Conservation (phyloP, 1,139 yeast genomes). For the Lodderomyces pseudojiufengensis region DNA sequence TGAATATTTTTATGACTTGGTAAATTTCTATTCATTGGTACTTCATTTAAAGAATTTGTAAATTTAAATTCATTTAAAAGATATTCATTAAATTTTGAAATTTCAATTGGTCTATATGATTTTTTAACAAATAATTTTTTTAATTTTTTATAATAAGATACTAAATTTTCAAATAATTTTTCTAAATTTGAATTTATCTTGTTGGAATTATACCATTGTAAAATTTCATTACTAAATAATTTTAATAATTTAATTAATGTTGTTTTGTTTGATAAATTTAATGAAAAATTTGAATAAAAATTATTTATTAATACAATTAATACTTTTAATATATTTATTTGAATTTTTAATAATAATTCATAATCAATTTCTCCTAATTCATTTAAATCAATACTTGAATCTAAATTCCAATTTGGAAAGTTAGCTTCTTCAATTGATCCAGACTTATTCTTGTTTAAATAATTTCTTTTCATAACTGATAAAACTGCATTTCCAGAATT, state of each 20-base stretch:
- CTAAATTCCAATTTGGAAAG: slow-evolving; percentile 56
- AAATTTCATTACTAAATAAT: slow-evolving; percentile 62
- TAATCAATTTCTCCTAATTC: slow-evolving; percentile 48
- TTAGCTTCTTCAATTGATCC: slow-evolving; percentile 7
- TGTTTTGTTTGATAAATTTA: slow-evolving; percentile 59
- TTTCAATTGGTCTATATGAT: slow-evolving; percentile 64
- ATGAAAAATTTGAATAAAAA: slow-evolving; percentile 73
- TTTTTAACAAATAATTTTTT: slow-evolving; percentile 75
- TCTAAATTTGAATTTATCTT: slow-evolving; percentile 41
- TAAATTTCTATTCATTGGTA: slow-evolving; percentile 46
- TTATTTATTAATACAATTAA: slow-evolving; percentile 67
- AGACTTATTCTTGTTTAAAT: slow-evolving; percentile 12
- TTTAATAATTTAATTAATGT: slow-evolving; percentile 65
- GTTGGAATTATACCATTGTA: slow-evolving; percentile 66
- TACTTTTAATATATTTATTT: slow-evolving; percentile 78
- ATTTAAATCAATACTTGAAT: slow-evolving; percentile 31
- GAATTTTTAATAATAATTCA: slow-evolving; percentile 64
- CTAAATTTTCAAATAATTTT: slow-evolving; percentile 47
- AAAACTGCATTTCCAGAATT: slow-evolving; percentile 49
- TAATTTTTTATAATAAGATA: slow-evolving; percentile 60
- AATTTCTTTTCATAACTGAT: slow-evolving; percentile 38
- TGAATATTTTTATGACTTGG: slow-evolving; percentile 45
- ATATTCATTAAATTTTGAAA: slow-evolving; percentile 38
- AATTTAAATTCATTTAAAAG: slow-evolving; percentile 39
- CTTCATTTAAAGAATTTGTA: slow-evolving; percentile 41